Evolutionary conservation across 1,139 yeast genomes (phyloP), one percentile per base, ranked within the genome.

Genomic region (Hanseniaspora uvarum): DNA sequence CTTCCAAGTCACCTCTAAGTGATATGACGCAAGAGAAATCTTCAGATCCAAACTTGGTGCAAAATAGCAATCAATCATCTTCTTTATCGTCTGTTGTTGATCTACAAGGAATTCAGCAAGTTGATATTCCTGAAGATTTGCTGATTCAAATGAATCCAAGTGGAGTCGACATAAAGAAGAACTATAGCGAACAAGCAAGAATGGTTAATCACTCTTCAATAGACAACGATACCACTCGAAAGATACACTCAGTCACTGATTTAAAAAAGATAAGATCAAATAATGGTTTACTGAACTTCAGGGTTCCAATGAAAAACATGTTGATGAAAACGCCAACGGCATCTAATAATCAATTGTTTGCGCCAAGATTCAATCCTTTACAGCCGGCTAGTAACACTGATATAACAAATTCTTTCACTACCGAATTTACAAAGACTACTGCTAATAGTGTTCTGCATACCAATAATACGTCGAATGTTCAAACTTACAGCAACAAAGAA

Each of bases 121-220:
- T 53, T 21, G 55, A 48, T 21, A 43, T 53, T 11, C 55, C 55
- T 18, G 46, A 48, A 16, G 48, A 39, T 28, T 18, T 53, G 41
- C 33, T 53, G 16, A 19, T 48, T 33, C 53, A 50, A n/a, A 33
- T 50, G 44, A 43, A 43, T 28, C 38, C 23, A 19, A 23, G 44
- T 23, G 47, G 47, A 2, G 16, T 37, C 12, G 33, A 37, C 16
- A 23, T 43, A 19, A n/a, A 30, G 33, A 43, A 43, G n/a, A 50
- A 44, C 16, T 21, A 43, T 18, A 50, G 53, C 18, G 53, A 49
- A 28, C 18, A 28, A 5, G n/a, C 39, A 10, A 44, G 5, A 3
- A 30, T 43, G 41, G n/a, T 23, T 5, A 18, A 16, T 18, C 34
- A 28, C 11, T 18, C 46, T 5, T 21, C 12, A 12, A 14, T n/a